These are phyloP conservation scores for Scolecobasidium constrictum DNA, from an alignment of 2,329 filamentous ascomycete species.

Conservation along the genomic window DNA sequence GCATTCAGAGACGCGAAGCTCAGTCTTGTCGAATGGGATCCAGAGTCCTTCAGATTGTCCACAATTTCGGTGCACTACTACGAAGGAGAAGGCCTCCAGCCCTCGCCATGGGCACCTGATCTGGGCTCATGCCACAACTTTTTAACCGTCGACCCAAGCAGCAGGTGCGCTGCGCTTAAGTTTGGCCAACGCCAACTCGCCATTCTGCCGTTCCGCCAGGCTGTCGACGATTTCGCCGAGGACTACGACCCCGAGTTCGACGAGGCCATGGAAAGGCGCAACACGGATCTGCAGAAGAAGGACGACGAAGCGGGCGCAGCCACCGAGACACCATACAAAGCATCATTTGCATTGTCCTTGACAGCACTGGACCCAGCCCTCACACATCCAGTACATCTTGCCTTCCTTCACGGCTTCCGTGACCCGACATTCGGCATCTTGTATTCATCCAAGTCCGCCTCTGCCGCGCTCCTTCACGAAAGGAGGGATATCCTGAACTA, in stretches of 20 bases:
- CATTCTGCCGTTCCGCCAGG: slow-evolving; percentile 83
- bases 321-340: slow-evolving; percentile 60
- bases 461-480: slow-evolving; percentile 60
- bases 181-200: slow-evolving; percentile 84
- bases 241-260: slow-evolving; percentile 81
- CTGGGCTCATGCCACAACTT: slow-evolving; percentile 69
- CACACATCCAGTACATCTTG: slow-evolving; percentile 80
- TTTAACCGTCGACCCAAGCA: slow-evolving; percentile 79
- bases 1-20: slow-evolving; percentile 87
- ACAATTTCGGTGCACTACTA: slow-evolving; percentile 97
- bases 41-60: slow-evolving; percentile 63
- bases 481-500: slow-evolving; percentile 81
- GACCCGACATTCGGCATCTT: slow-evolving; percentile 95
- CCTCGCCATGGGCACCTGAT: slow-evolving; percentile 70
- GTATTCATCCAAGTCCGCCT: slow-evolving; percentile 63
- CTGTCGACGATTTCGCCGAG: slow-evolving; percentile 80
- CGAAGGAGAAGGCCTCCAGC: slow-evolving; percentile 69
- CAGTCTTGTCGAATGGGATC: slow-evolving; percentile 89
- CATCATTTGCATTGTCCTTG: slow-evolving; percentile 87
- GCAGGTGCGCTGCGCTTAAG: slow-evolving; percentile 86
- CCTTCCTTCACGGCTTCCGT: slow-evolving; percentile 92
- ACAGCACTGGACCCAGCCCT: slow-evolving; percentile 80
- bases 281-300: slow-evolving; percentile 19
- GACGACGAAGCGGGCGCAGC: slow-evolving; percentile 24
- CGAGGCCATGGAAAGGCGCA: slow-evolving; percentile 29